These are phyloP conservation scores for Ophioceras dolichostomum DNA, from an alignment of 2,329 filamentous ascomycete species.

Conservation along the genomic window DNA sequence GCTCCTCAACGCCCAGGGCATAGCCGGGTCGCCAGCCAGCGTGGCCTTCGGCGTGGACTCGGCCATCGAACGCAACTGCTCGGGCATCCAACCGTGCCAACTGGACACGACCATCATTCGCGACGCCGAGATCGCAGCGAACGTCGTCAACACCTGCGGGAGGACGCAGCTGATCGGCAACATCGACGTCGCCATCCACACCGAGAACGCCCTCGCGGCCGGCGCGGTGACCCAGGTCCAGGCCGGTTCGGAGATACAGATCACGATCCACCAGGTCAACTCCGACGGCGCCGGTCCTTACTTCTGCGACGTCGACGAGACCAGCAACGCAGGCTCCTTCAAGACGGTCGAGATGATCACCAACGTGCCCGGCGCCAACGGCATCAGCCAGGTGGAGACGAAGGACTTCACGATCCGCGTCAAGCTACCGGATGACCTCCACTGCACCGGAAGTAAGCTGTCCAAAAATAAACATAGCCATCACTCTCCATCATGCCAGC, in stretches of 20 bases:
- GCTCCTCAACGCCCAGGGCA: constrained; percentile 8
- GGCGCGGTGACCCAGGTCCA: constrained; percentile 35
- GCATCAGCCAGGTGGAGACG: constrained; percentile 10
- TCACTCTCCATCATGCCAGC: too few relatives aligned
- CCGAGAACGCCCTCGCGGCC: constrained; percentile 35
- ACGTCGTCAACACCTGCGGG: constrained; percentile 40
- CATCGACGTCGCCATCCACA: constrained; percentile 48
- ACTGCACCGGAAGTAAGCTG: constrained; percentile 38
- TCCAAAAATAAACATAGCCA: constrained; percentile 26
- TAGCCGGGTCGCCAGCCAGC: constrained; percentile 6
- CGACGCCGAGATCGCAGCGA: constrained; percentile 36
- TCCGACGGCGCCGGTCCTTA: constrained; percentile 43
- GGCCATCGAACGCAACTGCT: constrained; percentile 26
- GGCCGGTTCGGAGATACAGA: constrained; percentile 27
- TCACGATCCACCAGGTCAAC: constrained; percentile 42
- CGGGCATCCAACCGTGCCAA: constrained; percentile 10
- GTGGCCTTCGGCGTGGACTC: constrained; percentile 25
- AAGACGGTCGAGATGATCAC: constrained; percentile 36
- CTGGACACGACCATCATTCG: constrained; percentile 51
- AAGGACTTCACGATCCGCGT: constrained; percentile 37
- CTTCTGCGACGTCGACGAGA: constrained; percentile 37
- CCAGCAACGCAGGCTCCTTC: constrained; percentile 29
- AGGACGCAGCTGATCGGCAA: constrained; percentile 46
- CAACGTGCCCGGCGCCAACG: constrained; percentile 10
- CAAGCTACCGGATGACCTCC: constrained; percentile 33